A percentile compares a stretch with the other conserved stretches of the same genome.
phyloP scores from a whole-genome alignment of 129 eudicot species.

The Centaurea solstitialis region DNA sequence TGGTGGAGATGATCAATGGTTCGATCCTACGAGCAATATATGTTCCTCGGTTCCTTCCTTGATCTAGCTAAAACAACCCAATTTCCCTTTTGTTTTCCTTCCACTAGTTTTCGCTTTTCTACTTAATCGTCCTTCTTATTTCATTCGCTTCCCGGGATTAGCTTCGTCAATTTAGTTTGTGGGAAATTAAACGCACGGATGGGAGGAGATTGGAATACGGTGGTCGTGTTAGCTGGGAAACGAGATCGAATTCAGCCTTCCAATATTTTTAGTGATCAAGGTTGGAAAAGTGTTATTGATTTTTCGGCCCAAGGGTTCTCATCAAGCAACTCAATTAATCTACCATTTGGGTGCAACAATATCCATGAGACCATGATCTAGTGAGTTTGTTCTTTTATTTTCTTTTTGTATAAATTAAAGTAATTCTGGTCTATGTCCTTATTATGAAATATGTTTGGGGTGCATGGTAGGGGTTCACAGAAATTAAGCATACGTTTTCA shows the following conservation, averaged over 20 bases:
- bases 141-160: not conserved
- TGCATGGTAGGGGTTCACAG: conserved; percentile 19
- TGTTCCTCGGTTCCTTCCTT: conserved; percentile 67
- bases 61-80: conserved; percentile 38
- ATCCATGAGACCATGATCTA: conserved; percentile 1
- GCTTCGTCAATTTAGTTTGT: conserved; percentile 8
- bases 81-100: not conserved
- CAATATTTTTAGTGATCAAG: conserved; percentile 29
- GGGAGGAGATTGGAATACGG: conserved; percentile 47
- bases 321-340: conserved; percentile 27
- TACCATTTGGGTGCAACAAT: conserved; percentile 21
- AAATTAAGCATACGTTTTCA: conserved; percentile 17
- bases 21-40: conserved; percentile 58
- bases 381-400: conserved; percentile 36
- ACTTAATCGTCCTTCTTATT: not conserved
- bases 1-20: conserved; percentile 66
- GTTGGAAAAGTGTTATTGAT: conserved; percentile 18
- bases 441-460: not conserved
- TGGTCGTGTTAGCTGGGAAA: conserved; percentile 58
- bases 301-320: conserved; percentile 23
- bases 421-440: not conserved
- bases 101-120: not conserved
- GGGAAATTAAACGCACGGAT: too few relatives aligned
- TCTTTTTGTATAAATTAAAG: conserved; percentile 37
- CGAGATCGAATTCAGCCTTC: conserved; percentile 25